Percentiles rank a stretch among this genome's conserved stretches.
Conservation (phyloP, 306 rosid genomes). For the barrel medic (Medicago truncatula) region DNA sequence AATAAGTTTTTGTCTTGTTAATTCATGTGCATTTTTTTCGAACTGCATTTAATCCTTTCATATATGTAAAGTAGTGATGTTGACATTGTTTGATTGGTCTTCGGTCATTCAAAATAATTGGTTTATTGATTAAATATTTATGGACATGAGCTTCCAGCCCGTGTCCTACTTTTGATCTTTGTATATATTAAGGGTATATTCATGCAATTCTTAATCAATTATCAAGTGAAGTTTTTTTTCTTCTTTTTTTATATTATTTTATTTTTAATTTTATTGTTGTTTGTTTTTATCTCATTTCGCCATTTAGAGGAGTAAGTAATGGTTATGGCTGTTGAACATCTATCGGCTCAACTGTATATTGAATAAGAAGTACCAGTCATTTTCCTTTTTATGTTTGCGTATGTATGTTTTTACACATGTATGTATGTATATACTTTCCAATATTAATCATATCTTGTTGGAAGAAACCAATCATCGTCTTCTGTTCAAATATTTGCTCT, state of each 20-base stretch:
- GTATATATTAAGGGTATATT: not conserved
- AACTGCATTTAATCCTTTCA: not conserved
- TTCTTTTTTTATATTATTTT: too few species aligned
- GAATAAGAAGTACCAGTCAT: too few species aligned
- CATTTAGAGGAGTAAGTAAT: too few species aligned
- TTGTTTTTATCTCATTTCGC: too few species aligned
- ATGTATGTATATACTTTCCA: not conserved
- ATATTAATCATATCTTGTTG: not conserved
- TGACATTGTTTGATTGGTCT: not conserved
- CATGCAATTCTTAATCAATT: not conserved
- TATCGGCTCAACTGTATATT: too few species aligned
- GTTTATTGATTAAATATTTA: slow-evolving; percentile 9
- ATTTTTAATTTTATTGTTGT: too few species aligned
- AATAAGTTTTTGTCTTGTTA: too few species aligned
- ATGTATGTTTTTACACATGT: not conserved
- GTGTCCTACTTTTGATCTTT: not conserved
- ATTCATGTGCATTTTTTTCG: not conserved
- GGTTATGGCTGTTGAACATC: too few species aligned
- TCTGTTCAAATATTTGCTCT: too few species aligned
- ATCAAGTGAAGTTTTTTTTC: too few species aligned
- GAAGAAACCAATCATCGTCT: too few species aligned
- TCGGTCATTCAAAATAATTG: not conserved
- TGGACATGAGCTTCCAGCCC: not conserved
- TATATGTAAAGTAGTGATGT: not conserved
- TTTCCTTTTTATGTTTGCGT: slow-evolving; percentile 3